Percentiles rank a stretch among this genome's conserved stretches.
These are phyloP conservation scores for Rhododendron henanense DNA, from an alignment of 148 eudicot genomes.

Conservation along the genomic window DNA sequence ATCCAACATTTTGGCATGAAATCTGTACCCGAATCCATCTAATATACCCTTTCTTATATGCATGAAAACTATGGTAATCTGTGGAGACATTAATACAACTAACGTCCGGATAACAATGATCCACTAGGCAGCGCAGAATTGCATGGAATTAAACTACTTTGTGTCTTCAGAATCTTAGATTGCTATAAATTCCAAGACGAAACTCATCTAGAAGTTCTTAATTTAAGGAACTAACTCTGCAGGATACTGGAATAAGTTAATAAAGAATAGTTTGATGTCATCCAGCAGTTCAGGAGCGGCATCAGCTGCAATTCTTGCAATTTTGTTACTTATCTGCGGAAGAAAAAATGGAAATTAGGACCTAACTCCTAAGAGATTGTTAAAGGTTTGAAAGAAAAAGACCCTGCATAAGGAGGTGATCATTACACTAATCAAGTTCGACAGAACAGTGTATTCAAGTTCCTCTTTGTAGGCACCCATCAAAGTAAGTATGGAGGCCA, in stretches of 20 bases:
- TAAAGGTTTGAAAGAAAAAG: neutral
- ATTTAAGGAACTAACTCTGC: conserved; percentile 52
- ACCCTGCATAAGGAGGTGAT: conserved; percentile 1
- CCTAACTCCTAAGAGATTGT: neutral
- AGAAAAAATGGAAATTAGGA: conserved; percentile 12
- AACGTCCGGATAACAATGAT: neutral
- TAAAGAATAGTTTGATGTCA: conserved; percentile 55
- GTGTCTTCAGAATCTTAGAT: neutral
- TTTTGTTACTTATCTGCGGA: conserved; percentile 60
- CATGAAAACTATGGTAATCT: neutral
- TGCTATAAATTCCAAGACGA: neutral
- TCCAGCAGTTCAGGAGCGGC: conserved; percentile 64
- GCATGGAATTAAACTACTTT: neutral
- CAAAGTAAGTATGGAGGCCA: conserved; percentile 71
- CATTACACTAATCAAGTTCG: conserved; percentile 71
- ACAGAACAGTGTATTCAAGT: conserved; percentile 82
- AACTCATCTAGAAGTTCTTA: neutral
- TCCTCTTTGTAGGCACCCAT: conserved; percentile 80
- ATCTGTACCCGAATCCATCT: neutral
- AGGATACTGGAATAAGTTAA: conserved; percentile 68
- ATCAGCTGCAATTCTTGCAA: conserved; percentile 75
- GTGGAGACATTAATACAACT: neutral
- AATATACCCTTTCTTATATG: neutral
- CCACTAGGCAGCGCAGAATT: neutral
- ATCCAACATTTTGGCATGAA: neutral